These are phyloP conservation scores for Mrakia hoshinonis DNA, from an alignment of 768 basidiomycete species.

Conservation along the genomic window DNA sequence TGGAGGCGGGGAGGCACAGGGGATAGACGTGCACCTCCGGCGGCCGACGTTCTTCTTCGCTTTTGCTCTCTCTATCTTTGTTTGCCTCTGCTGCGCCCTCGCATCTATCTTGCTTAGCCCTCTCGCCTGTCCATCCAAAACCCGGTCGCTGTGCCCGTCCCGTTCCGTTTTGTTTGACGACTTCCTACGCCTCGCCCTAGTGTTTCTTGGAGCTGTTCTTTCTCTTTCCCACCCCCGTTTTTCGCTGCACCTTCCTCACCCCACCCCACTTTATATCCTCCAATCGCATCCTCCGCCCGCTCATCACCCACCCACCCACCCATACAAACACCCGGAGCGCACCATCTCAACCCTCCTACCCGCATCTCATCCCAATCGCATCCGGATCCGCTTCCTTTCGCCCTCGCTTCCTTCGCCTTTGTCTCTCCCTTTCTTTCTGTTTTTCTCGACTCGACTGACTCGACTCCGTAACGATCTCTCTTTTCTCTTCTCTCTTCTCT, in stretches of 20 bases:
- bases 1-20: neutral
- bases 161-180: neutral
- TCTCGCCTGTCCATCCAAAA: neutral
- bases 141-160: neutral
- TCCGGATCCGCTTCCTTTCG: neutral
- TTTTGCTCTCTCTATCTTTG: neutral
- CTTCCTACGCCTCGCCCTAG: neutral
- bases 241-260: neutral
- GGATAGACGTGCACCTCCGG: neutral
- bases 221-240: neutral
- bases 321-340: too few relatives aligned
- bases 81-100: neutral
- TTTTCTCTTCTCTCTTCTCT: neutral
- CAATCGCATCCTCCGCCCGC: too few relatives aligned
- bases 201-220: neutral
- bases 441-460: too few relatives aligned
- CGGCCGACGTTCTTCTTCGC: neutral
- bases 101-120: neutral
- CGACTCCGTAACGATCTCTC: neutral
- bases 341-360: too few relatives aligned
- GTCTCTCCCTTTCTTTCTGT: neutral
- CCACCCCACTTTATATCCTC: too few relatives aligned
- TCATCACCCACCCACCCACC: too few relatives aligned
- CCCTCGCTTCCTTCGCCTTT: neutral
- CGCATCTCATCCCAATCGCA: neutral